phyloP scores from a whole-genome alignment of 225 moss, liverwort and hornwort genomes.

The Neckera pumila region DNA sequence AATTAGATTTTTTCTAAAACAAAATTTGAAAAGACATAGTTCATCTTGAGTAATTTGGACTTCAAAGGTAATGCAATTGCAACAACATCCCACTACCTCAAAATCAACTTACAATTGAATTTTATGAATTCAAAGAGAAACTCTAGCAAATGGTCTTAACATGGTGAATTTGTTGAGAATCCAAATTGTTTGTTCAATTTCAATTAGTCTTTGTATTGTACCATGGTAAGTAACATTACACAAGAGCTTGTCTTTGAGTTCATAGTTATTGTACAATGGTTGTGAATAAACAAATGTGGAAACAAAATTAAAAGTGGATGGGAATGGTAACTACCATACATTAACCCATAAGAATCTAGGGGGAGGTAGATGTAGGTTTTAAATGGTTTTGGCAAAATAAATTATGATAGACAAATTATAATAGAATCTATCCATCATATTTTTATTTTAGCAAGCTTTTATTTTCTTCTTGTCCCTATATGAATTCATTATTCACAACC shows the following conservation, averaged over 20 bases:
- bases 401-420: background rate
- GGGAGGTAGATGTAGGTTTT: background rate
- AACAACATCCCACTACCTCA: accelerated
- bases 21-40: background rate
- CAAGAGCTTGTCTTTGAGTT: background rate
- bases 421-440: background rate
- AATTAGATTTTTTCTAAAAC: background rate
- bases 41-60: background rate
- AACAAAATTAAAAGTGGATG: background rate
- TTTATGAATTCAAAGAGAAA: background rate
- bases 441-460: background rate
- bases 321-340: accelerated
- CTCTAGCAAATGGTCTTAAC: background rate
- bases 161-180: background rate
- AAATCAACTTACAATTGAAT: background rate
- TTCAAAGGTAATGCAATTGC: background rate
- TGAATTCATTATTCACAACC: background rate
- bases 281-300: too few species aligned
- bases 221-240: too few species aligned
- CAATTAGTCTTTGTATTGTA: background rate
- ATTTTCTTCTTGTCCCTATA: background rate
- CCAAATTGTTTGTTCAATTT: background rate
- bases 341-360: accelerated
- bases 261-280: background rate
- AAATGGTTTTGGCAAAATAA: too few species aligned